Evolutionary conservation across 805 yeast species (phyloP), one percentile per base, ranked within the genome.

Genomic region (Sugiyamaella chiloensis): DNA sequence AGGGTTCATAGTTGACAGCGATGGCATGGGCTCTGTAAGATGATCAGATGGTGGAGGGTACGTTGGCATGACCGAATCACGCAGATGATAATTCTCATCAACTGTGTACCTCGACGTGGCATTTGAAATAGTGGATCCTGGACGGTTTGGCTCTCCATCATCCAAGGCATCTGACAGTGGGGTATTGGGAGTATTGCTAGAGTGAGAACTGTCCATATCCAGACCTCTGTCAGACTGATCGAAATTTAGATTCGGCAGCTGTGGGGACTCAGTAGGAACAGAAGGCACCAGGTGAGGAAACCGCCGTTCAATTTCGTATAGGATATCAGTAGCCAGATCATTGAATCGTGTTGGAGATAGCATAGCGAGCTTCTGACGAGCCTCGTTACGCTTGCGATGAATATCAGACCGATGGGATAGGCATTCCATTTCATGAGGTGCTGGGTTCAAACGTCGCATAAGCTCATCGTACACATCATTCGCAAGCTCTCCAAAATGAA

Each of bases 391-490:
- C 62, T 89, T 90, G 36, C 95, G 90, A 65, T 93, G 99, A 68
- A 87, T 88, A 16, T 76, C 74, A 5, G 78, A 72, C 58, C 80
- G 79, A 4, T 96, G 90, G 32, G 81, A 72, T 45, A 91, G 72
- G 59, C 76, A 80, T 34, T 56, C 59, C 7, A 60, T 53, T 46
- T 78, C 80, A 45, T 42, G 19, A 4, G 52, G 47, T 11, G 27
- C 40, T 16, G 51, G 31, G 76, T 51, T 32, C 36, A 78, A 75
- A 53, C 99, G 76, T 60, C 99, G 78, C 59, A 80, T 80, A 51
- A 93, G 71, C 66, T 93, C 99, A 66, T 93, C 99, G 63, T 81
- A 85, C 9, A 93, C 97, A 64, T 93, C 99, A 2, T 96, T 89
- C 55, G 95, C 80, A 50, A 93, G 77, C 64, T 93, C 99, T 52